Evolutionary conservation across 768 basidiomycete species (phyloP), one percentile per base, ranked within the genome.

Genomic region (Clavaria fumosa): DNA sequence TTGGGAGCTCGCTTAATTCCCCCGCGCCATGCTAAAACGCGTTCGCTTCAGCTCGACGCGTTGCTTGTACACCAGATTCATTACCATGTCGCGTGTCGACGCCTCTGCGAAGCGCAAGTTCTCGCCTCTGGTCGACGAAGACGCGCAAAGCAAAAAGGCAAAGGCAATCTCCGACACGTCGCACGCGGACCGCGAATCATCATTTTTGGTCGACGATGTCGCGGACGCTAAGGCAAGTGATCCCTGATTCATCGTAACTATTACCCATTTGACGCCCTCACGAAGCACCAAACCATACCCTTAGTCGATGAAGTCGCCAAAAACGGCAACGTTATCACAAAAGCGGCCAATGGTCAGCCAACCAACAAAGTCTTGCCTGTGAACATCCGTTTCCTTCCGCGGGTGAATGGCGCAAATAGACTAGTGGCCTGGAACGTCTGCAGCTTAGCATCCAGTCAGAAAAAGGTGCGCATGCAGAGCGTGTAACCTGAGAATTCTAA

Each of bases 391-490:
- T 75, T 83, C 47, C 69, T 75, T 18, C 59, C 64, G 4, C 69
- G 67, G 34, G 47, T 38, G 20, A 49, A 56, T 14, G 66, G 67
- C 4, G 63, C 70, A 4, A 43, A 72, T 24, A 63, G 75, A 11
- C 59, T 90, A 20, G 69, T 69, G 11, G 54, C 78, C 4, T 89
- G 82, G 82, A 89, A 89, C 51, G 69, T 90, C 4, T 82, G 77
- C 44, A 78, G 88, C 3, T 58, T 83, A 36, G 73, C 74, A 23
- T 69, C 83, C 1, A 71, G 76, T 40, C 67, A 75, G 46, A 88
- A 78, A 57, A 89, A 91, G 70, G 84, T 78, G 40, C 35, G 22
- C 23, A n/a, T n/a, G n/a, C n/a, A n/a, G n/a, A n/a, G n/a, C n/a
- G n/a, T n/a, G n/a, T n/a, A n/a, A n/a, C 40, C 26, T 32, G 31